Evolutionary conservation across 2,329 filamentous ascomycete species (phyloP), one percentile per base, ranked within the genome.

Genomic region (Fusarium ambrosium): DNA sequence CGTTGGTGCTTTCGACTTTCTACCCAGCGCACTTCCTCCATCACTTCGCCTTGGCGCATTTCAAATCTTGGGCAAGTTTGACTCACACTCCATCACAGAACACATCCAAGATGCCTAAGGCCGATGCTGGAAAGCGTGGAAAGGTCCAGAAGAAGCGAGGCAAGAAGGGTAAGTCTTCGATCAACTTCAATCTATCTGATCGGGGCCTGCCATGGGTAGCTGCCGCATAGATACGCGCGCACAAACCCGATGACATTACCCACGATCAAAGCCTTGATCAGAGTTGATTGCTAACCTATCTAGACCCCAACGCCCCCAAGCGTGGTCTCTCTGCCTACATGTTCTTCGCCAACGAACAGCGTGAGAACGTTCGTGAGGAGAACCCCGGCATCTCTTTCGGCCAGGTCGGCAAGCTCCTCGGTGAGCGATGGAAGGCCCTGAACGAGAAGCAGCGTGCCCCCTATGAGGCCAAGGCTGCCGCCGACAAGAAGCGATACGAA

Each of bases 281-380:
- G 53, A 20, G 18, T 39, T 10, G 14, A 4, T 56, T 7, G 41
- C 67, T 75, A 51, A 75, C 37, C 34, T 13, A 13, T 18, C 10
- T 80, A 97, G 95, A 98, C 87, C 95, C 95, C 86, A 98, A 98
- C 87, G 96, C 95, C 71, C 97, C 97, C 85, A 99, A 98, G 95
- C 95, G 97, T 87, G 97, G 96, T 89, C 94, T 99, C 61, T 98
- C 97, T 64, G 97, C 97, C 76, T 99, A 99, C 92, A 99, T 99
- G 97, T 98, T 98, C 93, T 99, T 98, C 85, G 97, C 97, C 91
- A 98, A 98, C 83, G 97, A 98, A 87, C 95, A 98, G 88, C 95
- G 97, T 80, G 96, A 98, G 84, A 97, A 97, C 85, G 97, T 99
- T 80, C 95, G 97, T 80, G 95, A 98, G 84, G 96, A 98, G 87